Base-by-base conservation (phyloP, 352 stramenopile genomes). In the Pythium guiyangense region DNA sequence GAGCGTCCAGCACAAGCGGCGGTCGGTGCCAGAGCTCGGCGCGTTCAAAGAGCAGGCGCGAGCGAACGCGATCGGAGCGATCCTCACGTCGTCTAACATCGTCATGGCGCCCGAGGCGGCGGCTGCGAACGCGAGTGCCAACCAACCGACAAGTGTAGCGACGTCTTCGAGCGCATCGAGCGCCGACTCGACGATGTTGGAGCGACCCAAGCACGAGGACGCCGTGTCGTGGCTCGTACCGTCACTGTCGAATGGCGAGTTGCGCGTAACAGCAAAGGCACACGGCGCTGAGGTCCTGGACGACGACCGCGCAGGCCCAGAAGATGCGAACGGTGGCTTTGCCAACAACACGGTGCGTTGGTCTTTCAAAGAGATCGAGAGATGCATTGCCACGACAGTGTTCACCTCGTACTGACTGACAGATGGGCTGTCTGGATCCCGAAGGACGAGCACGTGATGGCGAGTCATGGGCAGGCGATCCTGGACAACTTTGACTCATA, bases 401-500 rank as follows among this genome's bases (percentile, higher is more conserved):
- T 9, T 45, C 39, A 15, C 8, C 39, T 26, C 3, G 11, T 10
- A 12, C 17, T 47, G 42, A 26, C 42, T 35, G 22, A 42, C 8
- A 11, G 8, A 22, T 40, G 9, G 35, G 14, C 35, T 37, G 31
- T 3, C 8, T 37, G 31, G 3, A 14, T 12, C 6, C 9, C 15
- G 6, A 4, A 44, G 39, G 39, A 44, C 14, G 15, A 44, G 39
- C 15, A 44, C 4, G 15, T 6, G 22, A 25, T 50, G 9, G 6
- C 5, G 18, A 46, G 39, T 46, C 49, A 67, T 31, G 66, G 66
- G 2, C 67, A 73, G 22, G 71, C 61, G 6, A 71, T 84, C 57
- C 52, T 78, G 8, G 55, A 81, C 22, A 84, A 86, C 27, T 85
- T 84, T 44, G 69, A 86, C 43, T 67, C 69, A 4, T 89, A 73